Evolutionary conservation across 2,329 filamentous ascomycete genomes (phyloP), one percentile per base, ranked within the genome.

Genomic region (Nemania sp.): DNA sequence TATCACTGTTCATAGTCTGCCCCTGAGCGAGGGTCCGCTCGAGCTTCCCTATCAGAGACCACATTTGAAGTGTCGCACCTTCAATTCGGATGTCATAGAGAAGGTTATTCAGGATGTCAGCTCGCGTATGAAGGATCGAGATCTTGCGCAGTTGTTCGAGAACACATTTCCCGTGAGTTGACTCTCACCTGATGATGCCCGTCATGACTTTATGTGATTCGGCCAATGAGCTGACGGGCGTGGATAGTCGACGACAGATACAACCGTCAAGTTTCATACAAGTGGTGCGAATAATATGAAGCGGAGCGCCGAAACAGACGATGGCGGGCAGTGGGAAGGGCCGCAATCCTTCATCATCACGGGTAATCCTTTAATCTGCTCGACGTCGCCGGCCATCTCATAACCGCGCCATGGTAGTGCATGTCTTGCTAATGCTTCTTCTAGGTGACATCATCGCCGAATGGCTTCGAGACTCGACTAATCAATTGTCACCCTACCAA

Each of bases 301-400:
- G 25, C 17, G 18, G 59, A 67, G 63, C 50, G 68, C 72, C 54
- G 64, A 69, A 13, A 75, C 78, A 61, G 75, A 77, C 21, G 82
- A 87, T 51, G 81, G 85, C 5, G 84, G 82, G 15, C 83, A 85
- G 65, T 97, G 93, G 93, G 81, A 90, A 67, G 93, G 93, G 0
- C 81, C 90, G 0, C 94, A 98, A 71, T 93, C 90, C 11, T 98
- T 98, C 74, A 89, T 98, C 66, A 96, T 96, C 51, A 97, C 92
- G 0, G 92, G 92, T 52, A 69, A 40, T 21, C 18, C 18, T 49
- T 35, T 32, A n/a, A n/a, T 32, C 39, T 54, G 29, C 45, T n/a
- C 3, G 29, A 25, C 29, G 9, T 20, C 4, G 20, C 29, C n/a
- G n/a, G 12, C 25, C 3, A 17, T 48, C 12, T 15, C 20, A 15